Base-by-base conservation (phyloP, 2,329 filamentous ascomycete genomes). In the Lachnellula subtilissima region DNA sequence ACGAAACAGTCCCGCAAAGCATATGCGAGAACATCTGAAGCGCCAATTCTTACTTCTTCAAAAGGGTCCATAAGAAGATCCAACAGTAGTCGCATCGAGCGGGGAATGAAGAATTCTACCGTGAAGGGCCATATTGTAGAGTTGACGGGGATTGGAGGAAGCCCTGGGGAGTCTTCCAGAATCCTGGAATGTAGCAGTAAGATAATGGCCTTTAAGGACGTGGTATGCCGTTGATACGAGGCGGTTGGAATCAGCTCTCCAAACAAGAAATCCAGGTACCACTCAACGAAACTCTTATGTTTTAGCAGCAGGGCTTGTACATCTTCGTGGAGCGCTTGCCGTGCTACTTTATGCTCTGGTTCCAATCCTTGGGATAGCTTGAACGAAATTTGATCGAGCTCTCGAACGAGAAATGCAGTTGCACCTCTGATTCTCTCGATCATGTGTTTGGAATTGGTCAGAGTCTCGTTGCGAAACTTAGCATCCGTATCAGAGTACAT, bases 171-270 rank as follows among this genome's bases (percentile, higher is more conserved):
- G 12, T 53, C 40, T 9, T 59, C 51, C 9, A 74, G 14, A 71
- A 68, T 52, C 56, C 62, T 64, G 71, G 76, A 62, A 72, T 71
- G 39, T 61, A 91, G 72, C n/a, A 93, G 74, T 52, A 87, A 78
- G 0, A 76, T 76, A 28, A 93, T 72, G 0, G 87, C 84, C 66
- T 86, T 91, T 5, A 97, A 72, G 2, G 90, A 85, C 2, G 88
- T 89, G 48, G 92, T 88, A 64, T 96, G 93, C 6, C 91, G 83
- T 69, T 96, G 92, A 67, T 97, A 99, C 11, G 92, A 94, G 15
- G 89, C 85, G 1, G 88, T 92, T 2, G 91, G 86, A 2, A 84
- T 81, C 22, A 99, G 75, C 65, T 97, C 91, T 39, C 76, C 75
- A 52, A 84, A 79, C 5, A 97, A 71, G 62, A 96, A 94, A 1